A percentile compares a stretch with the other conserved stretches of the same genome.
phyloP scores from a whole-genome alignment of 2,329 filamentous ascomycete species.

The Penicillium sp. region DNA sequence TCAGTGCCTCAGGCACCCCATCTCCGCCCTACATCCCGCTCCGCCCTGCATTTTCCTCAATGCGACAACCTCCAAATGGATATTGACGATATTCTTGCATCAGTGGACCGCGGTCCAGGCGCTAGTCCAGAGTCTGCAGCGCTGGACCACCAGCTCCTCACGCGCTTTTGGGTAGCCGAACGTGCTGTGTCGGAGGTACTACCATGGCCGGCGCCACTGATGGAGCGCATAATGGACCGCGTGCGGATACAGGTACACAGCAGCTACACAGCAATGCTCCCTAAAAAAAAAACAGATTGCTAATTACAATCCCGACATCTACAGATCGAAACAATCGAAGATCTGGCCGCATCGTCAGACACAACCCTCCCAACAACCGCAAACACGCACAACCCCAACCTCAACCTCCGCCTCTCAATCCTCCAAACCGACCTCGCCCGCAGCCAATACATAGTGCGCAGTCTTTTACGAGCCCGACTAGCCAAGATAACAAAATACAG shows the following conservation, averaged over 20 bases:
- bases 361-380: conserved; percentile 47
- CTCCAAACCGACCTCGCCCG: conserved; percentile 95
- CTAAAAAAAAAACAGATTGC: not conserved
- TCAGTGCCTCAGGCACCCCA: conserved; percentile 32
- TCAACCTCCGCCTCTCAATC: conserved; percentile 90
- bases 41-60: conserved; percentile 12
- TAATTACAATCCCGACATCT: not conserved
- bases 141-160: conserved; percentile 80
- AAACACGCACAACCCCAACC: conserved; percentile 81
- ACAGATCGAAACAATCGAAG: conserved; percentile 67
- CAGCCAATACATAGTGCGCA: conserved; percentile 86
- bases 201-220: conserved; percentile 70
- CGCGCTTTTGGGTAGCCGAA: conserved; percentile 90
- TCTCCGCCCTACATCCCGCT: conserved; percentile 37
- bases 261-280: not conserved
- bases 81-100: conserved; percentile 76
- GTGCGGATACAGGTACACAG: conserved; percentile 60
- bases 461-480: conserved; percentile 78
- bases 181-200: conserved; percentile 86
- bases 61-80: conserved; percentile 57
- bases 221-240: conserved; percentile 76
- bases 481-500: conserved; percentile 62
- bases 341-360: conserved; percentile 50
- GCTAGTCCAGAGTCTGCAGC: conserved; percentile 38
- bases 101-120: conserved; percentile 63